Evolutionary conservation across 371 early-diverging fungal genomes (phyloP), one percentile per base, ranked within the genome.

Genomic region (Saksenaea oblongispora): DNA sequence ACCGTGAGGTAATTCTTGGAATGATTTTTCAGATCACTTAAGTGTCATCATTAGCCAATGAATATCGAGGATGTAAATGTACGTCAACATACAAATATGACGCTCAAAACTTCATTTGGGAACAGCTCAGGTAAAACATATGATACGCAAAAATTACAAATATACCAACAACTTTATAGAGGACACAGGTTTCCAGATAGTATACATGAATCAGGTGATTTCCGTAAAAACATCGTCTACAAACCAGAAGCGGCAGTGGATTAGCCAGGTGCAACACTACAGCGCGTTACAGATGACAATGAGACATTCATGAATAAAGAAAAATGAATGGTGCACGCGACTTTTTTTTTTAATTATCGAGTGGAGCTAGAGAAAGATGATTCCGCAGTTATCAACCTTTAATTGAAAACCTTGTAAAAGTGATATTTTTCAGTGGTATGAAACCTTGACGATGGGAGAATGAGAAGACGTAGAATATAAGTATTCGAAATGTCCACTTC

Each of bases 231-330:
- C 88, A 13, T 64, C 86, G 0, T 74, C 82, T 1, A 67, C 70
- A 1, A 69, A 83, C n/a, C 83, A 83, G 39, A 89, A 89, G 63
- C 69, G 80, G 34, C 85, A 85, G 61, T 90, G 91, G 91, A 69
- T 90, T 34, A 85, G 71, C 44, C 75, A 75, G 61, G 69, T 86
- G 17, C 83, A 85, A 15, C 76, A 77, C 37, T 79, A 67, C 35
- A 76, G 79, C 36, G 74, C 79, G 5, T 54, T 76, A 18, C 65
- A 71, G 54, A 47, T 61, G n/a, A 58, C 66, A 9, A 61, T 66
- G 57, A 47, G 11, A 47, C 22, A 47, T 5, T 22, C 51, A 10
- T 47, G 22, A 47, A 31, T 31, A 31, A 31, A 31, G 31, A 31
- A 31, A 7, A 31, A 31, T 31, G 31, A 31, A 2, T 31, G 31